These are phyloP conservation scores for Verticillium albo-atrum DNA, from an alignment of 2,329 filamentous ascomycete species.

Conservation along the genomic window DNA sequence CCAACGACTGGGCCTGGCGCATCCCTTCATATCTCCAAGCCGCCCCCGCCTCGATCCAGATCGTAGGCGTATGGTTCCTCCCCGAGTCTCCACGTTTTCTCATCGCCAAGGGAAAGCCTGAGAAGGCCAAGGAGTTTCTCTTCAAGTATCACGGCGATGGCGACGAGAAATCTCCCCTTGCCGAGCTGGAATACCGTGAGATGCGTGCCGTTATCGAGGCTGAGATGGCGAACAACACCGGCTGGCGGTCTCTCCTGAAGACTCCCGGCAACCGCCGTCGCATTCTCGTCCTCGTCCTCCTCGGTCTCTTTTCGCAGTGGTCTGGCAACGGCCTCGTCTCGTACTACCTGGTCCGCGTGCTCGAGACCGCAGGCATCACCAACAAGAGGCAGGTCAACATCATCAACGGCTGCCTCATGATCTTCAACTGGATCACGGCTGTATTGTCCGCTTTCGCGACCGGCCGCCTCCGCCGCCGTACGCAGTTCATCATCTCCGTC, in stretches of 20 bases:
- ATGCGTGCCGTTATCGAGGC: constrained; percentile 53
- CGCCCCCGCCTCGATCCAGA: constrained; percentile 34
- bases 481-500: constrained; percentile 10
- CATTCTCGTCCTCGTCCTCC: constrained; percentile 32
- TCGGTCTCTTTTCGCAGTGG: constrained; percentile 38
- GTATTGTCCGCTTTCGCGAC: constrained; percentile 8
- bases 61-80: constrained; percentile 49
- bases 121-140: constrained; percentile 27
- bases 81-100: constrained; percentile 34
- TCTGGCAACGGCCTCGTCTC: constrained; percentile 35
- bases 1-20: constrained; percentile 47
- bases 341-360: constrained; percentile 17
- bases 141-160: constrained; percentile 26
- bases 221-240: constrained; percentile 43
- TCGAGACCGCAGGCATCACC: constrained; percentile 10
- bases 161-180: constrained; percentile 36
- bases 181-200: constrained; percentile 55
- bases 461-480: constrained; percentile 8
- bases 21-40: constrained; percentile 52
- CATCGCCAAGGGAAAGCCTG: constrained; percentile 28
- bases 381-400: constrained; percentile 6
- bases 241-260: constrained; percentile 38
- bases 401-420: constrained; percentile 10
- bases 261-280: constrained; percentile 26
- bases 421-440: constrained; percentile 10